Conservation (phyloP, 1,139 yeast genomes). For the Lodderomyces elongisporus region DNA sequence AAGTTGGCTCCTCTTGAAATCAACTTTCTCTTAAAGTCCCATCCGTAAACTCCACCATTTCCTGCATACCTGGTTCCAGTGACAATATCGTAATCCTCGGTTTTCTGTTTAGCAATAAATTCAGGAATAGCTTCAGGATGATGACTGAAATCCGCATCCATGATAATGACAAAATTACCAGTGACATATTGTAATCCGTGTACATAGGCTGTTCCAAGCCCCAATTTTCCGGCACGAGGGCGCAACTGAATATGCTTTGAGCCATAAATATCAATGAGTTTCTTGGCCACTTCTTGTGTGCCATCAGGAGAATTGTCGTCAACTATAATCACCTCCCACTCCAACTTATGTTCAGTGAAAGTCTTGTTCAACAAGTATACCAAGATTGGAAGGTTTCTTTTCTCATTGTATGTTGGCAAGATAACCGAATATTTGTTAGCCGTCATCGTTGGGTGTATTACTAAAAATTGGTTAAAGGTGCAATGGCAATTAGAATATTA, state of each 20-base stretch:
- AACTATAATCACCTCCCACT: constrained; percentile 78
- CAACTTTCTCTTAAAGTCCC: constrained; percentile 79
- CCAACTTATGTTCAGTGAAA: constrained; percentile 53
- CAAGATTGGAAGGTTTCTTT: constrained; percentile 65
- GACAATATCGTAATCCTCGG: constrained; percentile 65
- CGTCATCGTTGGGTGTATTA: constrained; percentile 11
- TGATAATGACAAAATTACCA: constrained; percentile 73
- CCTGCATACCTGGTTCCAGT: constrained; percentile 86
- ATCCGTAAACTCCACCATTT: constrained; percentile 78
- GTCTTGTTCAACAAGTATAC: constrained; percentile 68
- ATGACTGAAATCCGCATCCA: constrained; percentile 87
- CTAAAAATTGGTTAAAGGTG: too few species aligned
- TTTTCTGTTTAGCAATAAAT: constrained; percentile 65
- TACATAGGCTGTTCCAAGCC: constrained; percentile 78
- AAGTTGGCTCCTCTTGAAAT: constrained; percentile 81
- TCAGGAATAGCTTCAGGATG: constrained; percentile 78
- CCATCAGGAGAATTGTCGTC: constrained; percentile 85
- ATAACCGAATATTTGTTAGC: constrained; percentile 67
- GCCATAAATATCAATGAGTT: constrained; percentile 62
- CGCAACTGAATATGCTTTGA: constrained; percentile 58
- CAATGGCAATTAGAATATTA: neutral
- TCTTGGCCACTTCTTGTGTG: constrained; percentile 68
- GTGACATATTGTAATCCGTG: constrained; percentile 71
- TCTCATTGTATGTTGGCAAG: constrained; percentile 77
- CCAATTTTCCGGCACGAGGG: constrained; percentile 76